Evolutionary conservation across 2,329 filamentous ascomycete species (phyloP).

Genomic region (Cordyceps javanica): DNA sequence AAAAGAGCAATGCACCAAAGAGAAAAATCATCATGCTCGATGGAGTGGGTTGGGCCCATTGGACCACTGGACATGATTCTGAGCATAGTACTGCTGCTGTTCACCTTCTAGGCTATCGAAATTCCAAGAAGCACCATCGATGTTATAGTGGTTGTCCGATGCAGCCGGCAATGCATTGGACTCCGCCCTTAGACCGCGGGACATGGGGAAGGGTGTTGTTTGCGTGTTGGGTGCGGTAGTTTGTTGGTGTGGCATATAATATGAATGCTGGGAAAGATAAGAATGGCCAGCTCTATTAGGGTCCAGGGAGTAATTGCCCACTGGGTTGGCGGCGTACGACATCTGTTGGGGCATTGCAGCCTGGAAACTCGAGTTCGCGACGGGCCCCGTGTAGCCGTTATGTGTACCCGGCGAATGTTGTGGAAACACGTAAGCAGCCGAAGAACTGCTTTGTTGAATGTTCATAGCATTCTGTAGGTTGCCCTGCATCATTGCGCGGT

Average conservation of each 20-base stretch:
- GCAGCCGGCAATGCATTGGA: conserved; percentile 9
- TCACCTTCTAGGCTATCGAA: background rate
- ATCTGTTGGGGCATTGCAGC: background rate
- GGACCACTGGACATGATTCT: background rate
- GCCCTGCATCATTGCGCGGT: conserved; percentile 22
- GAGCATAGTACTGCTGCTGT: conserved; percentile 4
- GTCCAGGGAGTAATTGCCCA: conserved; percentile 20
- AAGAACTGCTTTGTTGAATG: background rate
- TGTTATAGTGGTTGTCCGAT: background rate
- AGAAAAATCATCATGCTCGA: background rate
- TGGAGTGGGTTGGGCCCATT: background rate
- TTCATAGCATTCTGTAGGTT: conserved; percentile 17
- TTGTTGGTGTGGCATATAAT: conserved; percentile 17
- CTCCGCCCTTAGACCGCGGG: conserved; percentile 17
- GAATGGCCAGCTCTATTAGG: conserved; percentile 8
- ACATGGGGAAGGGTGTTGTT: conserved; percentile 16
- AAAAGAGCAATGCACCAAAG: background rate
- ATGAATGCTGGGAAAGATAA: conserved; percentile 16
- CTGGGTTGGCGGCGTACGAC: background rate
- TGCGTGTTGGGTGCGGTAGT: conserved; percentile 14
- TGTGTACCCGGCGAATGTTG: background rate
- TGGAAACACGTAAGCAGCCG: background rate
- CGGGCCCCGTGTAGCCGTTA: background rate
- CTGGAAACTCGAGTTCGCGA: background rate
- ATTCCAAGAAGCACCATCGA: background rate